phyloP scores from a whole-genome alignment of 129 eudicot species.

The Centrapalus pauciflorus region DNA sequence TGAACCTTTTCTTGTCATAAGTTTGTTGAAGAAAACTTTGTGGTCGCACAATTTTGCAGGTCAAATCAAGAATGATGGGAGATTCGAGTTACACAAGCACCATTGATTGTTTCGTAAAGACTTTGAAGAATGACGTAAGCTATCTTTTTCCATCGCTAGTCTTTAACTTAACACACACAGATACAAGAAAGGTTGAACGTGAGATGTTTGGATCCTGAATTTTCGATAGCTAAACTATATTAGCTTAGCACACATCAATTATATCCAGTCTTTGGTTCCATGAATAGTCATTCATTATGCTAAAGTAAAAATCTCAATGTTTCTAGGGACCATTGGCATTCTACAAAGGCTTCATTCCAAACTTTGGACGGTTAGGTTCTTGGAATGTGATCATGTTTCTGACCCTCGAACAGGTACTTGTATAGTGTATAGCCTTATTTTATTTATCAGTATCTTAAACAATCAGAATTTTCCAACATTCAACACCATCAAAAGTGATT shows the following conservation, averaged over 20 bases:
- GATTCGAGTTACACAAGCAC: slow-evolving; percentile 83
- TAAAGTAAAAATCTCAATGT: neutral
- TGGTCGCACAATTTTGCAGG: slow-evolving; percentile 37
- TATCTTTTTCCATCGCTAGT: too few species aligned
- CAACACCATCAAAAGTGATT: neutral
- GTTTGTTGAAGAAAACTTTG: neutral
- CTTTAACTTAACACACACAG: too few species aligned
- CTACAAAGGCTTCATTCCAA: slow-evolving; percentile 91
- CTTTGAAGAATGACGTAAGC: slow-evolving; percentile 82
- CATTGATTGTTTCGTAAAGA: slow-evolving; percentile 79
- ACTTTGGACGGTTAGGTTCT: slow-evolving; percentile 89
- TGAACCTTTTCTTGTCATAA: neutral
- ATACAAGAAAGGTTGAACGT: neutral
- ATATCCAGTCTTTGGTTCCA: neutral
- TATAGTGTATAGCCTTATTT: neutral
- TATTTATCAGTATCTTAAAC: neutral
- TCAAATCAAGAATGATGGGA: slow-evolving; percentile 99
- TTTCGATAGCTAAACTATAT: neutral
- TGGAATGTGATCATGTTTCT: slow-evolving; percentile 97
- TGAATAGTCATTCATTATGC: neutral
- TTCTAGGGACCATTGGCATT: slow-evolving; percentile 91
- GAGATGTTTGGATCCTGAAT: neutral
- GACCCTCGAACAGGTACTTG: slow-evolving; percentile 76
- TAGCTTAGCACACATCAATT: neutral
- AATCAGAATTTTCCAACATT: neutral